phyloP scores from a whole-genome alignment of 2,329 filamentous ascomycete genomes.

The Aspergillus pseudonomiae region DNA sequence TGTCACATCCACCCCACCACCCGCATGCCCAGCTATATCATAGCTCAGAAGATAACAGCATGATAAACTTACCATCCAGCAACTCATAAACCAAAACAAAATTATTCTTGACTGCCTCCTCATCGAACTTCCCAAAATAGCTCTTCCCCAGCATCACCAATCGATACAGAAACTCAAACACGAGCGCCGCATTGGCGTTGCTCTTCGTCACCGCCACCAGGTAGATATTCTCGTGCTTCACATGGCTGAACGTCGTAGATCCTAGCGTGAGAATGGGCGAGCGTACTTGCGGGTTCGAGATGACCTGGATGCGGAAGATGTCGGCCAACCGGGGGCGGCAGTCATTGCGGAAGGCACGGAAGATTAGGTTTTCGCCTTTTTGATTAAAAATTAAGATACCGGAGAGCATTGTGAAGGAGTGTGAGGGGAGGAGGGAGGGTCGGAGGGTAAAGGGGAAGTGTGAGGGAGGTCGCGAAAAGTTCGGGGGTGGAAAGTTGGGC shows the following conservation, averaged over 20 bases:
- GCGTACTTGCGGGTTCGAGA: constrained; percentile 95
- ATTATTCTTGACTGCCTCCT: constrained; percentile 99
- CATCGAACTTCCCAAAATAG: constrained; percentile 98
- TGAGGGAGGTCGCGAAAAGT: constrained; percentile 9
- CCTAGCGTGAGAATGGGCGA: constrained; percentile 96
- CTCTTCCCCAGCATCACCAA: constrained; percentile 86
- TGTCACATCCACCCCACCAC: not conserved
- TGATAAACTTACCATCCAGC: constrained; percentile 69
- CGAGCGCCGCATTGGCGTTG: constrained; percentile 96
- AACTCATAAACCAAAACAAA: constrained; percentile 98
- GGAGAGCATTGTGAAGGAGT: constrained; percentile 72
- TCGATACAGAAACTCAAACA: constrained; percentile 97
- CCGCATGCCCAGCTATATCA: not conserved
- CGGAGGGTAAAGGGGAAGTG: constrained; percentile 9
- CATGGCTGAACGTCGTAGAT: constrained; percentile 98
- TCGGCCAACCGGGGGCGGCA: constrained; percentile 96
- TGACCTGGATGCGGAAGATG: constrained; percentile 99
- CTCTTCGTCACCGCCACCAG: constrained; percentile 96
- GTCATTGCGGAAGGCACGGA: constrained; percentile 97
- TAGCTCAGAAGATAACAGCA: not conserved
- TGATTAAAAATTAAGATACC: constrained; percentile 98
- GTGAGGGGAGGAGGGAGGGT: constrained; percentile 14
- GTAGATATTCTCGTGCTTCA: constrained; percentile 99
- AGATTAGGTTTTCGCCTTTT: constrained; percentile 99
- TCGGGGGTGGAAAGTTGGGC: constrained; percentile 4